Percentiles rank a stretch among this genome's conserved stretches.
phyloP scores from a whole-genome alignment of 768 basidiomycete genomes.

The Solioccasus polychromus region DNA sequence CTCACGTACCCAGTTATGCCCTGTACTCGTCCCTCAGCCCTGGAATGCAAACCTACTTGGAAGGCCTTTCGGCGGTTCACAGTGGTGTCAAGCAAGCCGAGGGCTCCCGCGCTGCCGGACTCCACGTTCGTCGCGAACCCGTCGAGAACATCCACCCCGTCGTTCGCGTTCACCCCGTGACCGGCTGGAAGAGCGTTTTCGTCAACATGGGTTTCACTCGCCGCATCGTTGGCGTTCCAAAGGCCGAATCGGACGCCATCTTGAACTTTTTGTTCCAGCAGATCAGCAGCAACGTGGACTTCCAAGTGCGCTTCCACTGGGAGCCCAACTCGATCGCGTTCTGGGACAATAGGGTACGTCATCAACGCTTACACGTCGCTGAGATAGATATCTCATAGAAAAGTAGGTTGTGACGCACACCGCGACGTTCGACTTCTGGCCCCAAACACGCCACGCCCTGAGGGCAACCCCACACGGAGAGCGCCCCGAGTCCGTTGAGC shows the following conservation, averaged over 20 bases:
- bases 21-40: conserved; percentile 82
- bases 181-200: conserved; percentile 81
- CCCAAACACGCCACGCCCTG: conserved; percentile 70
- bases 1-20: conserved; percentile 51
- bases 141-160: conserved; percentile 76
- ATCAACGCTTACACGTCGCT: background rate
- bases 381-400: background rate
- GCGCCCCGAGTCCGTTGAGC: conserved; percentile 70
- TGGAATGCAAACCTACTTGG: conserved; percentile 72
- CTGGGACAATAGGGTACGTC: conserved; percentile 78
- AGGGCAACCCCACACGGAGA: conserved; percentile 82
- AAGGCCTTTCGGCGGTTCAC: conserved; percentile 70
- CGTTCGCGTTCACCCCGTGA: conserved; percentile 80
- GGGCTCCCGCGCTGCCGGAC: conserved; percentile 65
- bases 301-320: conserved; percentile 79
- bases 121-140: conserved; percentile 65
- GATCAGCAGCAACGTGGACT: conserved; percentile 67
- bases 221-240: conserved; percentile 74
- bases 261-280: conserved; percentile 68
- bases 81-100: conserved; percentile 77
- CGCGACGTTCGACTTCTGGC: conserved; percentile 83
- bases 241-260: conserved; percentile 76
- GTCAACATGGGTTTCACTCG: conserved; percentile 85
- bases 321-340: conserved; percentile 73
- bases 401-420: conserved; percentile 67